Conservation (phyloP, 495 filamentous ascomycete species). For the Neurospora sublineolata region DNA sequence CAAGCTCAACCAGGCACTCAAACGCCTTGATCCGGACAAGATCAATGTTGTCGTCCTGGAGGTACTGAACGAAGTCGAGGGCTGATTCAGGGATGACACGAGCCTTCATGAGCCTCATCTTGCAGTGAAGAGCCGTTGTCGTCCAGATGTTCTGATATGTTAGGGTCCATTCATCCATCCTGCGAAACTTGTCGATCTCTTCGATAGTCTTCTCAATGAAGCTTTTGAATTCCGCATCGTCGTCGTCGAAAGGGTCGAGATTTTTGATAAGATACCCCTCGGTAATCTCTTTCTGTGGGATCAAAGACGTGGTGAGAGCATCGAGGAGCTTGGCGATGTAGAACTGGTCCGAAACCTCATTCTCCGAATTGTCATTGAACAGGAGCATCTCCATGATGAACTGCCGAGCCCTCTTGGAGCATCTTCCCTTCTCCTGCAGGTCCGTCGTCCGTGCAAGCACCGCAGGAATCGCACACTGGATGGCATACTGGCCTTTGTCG, state of each 20-base stretch:
- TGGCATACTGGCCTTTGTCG: constrained; percentile 65
- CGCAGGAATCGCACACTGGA: constrained; percentile 69
- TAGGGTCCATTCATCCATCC: constrained; percentile 87
- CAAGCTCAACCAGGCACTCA: constrained; percentile 66
- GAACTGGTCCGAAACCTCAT: constrained; percentile 73
- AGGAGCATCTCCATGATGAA: constrained; percentile 81
- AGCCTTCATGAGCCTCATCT: constrained; percentile 60
- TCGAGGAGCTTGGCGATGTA: constrained; percentile 73
- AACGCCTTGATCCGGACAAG: constrained; percentile 75
- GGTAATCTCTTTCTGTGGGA: constrained; percentile 43
- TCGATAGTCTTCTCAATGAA: constrained; percentile 62
- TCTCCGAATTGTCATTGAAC: constrained; percentile 87
- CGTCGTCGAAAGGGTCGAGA: constrained; percentile 25
- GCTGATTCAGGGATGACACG: constrained; percentile 49
- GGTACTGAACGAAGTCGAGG: constrained; percentile 69
- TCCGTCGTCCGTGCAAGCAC: constrained; percentile 57
- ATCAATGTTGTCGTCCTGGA: constrained; percentile 65
- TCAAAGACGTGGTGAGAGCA: constrained; percentile 65
- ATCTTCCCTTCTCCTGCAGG: constrained; percentile 58
- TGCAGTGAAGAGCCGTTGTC: constrained; percentile 66
- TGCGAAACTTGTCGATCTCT: constrained; percentile 79
- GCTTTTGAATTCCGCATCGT: constrained; percentile 27
- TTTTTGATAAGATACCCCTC: constrained; percentile 37
- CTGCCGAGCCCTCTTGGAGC: constrained; percentile 58
- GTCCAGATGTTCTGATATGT: constrained; percentile 90